Conservation (phyloP, 257 asterid species). For the Lithospermum erythrorhizon region DNA sequence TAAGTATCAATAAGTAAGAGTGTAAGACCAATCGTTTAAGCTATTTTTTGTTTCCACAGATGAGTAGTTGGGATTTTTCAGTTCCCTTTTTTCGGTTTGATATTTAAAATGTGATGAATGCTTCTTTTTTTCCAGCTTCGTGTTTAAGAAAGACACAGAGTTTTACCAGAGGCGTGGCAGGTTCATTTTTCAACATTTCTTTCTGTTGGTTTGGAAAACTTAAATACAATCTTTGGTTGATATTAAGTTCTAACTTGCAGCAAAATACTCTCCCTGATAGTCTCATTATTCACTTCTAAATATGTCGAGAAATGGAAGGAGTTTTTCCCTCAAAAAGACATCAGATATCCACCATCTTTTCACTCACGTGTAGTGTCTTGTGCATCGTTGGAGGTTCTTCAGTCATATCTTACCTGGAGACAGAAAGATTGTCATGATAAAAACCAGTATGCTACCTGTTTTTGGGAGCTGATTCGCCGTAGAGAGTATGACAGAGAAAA, state of each 20-base stretch:
- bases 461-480: conserved; percentile 50
- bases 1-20: too few species aligned
- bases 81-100: too few species aligned
- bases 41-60: too few species aligned
- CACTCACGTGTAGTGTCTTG: conserved; percentile 54
- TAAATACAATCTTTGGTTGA: conserved; percentile 15
- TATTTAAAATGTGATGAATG: too few species aligned
- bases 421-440: conserved; percentile 60
- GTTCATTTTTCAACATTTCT: conserved; percentile 23
- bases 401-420: conserved; percentile 75
- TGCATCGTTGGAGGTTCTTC: conserved; percentile 78
- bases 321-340: conserved; percentile 39
- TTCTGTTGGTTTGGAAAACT: not conserved
- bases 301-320: conserved; percentile 65
- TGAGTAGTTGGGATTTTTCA: too few species aligned
- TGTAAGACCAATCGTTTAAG: too few species aligned
- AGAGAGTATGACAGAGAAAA: conserved; percentile 46
- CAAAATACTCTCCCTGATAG: conserved; percentile 70
- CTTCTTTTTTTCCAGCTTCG: too few species aligned
- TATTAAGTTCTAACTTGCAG: conserved; percentile 35
- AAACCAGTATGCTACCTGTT: conserved; percentile 60
- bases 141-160: conserved; percentile 59
- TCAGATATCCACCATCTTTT: conserved; percentile 56
- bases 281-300: conserved; percentile 58
- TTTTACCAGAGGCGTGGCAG: conserved; percentile 82